These are phyloP conservation scores for Fusarium dimerum DNA, from an alignment of 2,329 filamentous ascomycete genomes.

Conservation along the genomic window DNA sequence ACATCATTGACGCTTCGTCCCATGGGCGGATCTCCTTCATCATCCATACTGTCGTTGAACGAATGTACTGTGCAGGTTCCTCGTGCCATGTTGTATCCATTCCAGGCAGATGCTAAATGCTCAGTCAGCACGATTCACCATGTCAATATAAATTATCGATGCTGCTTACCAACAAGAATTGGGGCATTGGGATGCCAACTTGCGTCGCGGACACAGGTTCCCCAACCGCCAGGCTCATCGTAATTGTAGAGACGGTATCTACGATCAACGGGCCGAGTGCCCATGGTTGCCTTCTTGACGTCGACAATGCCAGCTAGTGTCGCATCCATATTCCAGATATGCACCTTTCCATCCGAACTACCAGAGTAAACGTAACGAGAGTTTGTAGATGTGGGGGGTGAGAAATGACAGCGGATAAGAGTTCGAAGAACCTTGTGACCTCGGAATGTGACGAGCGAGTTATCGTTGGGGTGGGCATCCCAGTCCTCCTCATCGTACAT, in stretches of 20 bases:
- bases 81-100: conserved; percentile 70
- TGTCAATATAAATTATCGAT: not conserved
- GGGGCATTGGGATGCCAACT: conserved; percentile 89
- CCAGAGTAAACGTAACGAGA: conserved; percentile 92
- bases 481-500: conserved; percentile 66
- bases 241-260: conserved; percentile 58
- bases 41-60: conserved; percentile 67
- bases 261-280: conserved; percentile 58
- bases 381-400: conserved; percentile 80
- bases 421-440: conserved; percentile 89
- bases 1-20: conserved; percentile 62
- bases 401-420: conserved; percentile 93
- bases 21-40: conserved; percentile 63
- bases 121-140: conserved; percentile 11
- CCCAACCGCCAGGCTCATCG: conserved; percentile 62
- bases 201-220: conserved; percentile 81
- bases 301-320: conserved; percentile 78
- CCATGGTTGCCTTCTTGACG: conserved; percentile 69
- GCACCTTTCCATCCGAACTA: conserved; percentile 85
- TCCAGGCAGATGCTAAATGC: conserved; percentile 73
- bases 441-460: conserved; percentile 89
- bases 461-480: conserved; percentile 71
- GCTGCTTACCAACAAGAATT: conserved; percentile 64
- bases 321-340: conserved; percentile 91
- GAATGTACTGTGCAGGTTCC: conserved; percentile 79